phyloP scores from a whole-genome alignment of 257 asterid genomes.

The Solanum tarijense region DNA sequence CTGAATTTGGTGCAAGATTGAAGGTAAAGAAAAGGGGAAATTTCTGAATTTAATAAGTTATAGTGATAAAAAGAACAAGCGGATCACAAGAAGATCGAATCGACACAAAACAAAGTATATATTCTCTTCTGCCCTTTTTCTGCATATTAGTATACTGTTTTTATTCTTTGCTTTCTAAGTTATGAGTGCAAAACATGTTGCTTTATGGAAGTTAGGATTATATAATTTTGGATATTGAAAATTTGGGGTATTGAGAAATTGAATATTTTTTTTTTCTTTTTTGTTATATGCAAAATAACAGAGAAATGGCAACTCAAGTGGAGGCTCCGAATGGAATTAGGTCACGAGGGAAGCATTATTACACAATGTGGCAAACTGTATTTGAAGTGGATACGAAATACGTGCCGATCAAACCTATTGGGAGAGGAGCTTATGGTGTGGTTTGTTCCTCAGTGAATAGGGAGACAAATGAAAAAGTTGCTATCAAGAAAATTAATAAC shows the following conservation, averaged over 20 bases:
- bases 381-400: conserved; percentile 36
- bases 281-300: not conserved
- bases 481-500: conserved; percentile 31
- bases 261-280: not conserved
- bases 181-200: not conserved
- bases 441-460: conserved; percentile 34
- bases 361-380: conserved; percentile 33
- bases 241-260: not conserved
- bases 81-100: conserved; percentile 8
- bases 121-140: not conserved
- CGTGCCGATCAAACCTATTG: conserved; percentile 32
- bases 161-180: conserved; percentile 2
- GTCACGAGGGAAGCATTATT: conserved; percentile 28
- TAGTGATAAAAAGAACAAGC: not conserved
- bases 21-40: conserved; percentile 23
- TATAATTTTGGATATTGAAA: not conserved
- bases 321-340: conserved; percentile 24
- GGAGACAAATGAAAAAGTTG: conserved; percentile 35
- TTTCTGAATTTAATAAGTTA: conserved; percentile 9
- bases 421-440: conserved; percentile 38
- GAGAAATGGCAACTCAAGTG: conserved; percentile 23
- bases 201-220: not conserved
- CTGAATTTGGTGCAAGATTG: conserved; percentile 20
- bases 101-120: conserved; percentile 11
- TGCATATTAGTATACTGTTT: not conserved